Percentiles rank a stretch among this genome's conserved stretches.
phyloP scores from a whole-genome alignment of 306 rosid species.

The Clitoria ternatea region DNA sequence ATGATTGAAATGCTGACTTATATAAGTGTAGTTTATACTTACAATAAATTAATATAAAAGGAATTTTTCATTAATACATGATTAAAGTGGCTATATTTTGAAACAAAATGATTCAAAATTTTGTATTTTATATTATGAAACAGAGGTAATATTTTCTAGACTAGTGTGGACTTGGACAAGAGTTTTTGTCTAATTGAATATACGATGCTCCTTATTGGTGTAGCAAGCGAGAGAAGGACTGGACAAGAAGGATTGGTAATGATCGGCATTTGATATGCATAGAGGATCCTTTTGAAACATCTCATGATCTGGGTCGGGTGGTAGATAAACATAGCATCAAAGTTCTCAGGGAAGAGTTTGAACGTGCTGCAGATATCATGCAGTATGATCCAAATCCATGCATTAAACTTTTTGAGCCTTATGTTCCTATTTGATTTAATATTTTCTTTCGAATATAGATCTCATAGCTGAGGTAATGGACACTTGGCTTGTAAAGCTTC shows the following conservation, averaged over 20 bases:
- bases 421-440: constrained; percentile 36
- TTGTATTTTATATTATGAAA: too few species aligned
- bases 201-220: constrained; percentile 8
- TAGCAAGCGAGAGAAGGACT: constrained; percentile 85
- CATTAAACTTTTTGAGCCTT: constrained; percentile 79
- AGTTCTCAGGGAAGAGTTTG: constrained; percentile 92
- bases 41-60: too few species aligned
- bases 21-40: too few species aligned
- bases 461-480: constrained; percentile 32
- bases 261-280: constrained; percentile 96
- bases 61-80: too few species aligned
- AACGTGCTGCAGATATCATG: constrained; percentile 84
- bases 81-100: too few species aligned
- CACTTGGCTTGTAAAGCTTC: constrained; percentile 32
- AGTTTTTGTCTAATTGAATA: neutral
- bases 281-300: constrained; percentile 91
- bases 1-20: too few species aligned
- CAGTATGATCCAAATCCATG: constrained; percentile 80
- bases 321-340: constrained; percentile 88
- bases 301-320: constrained; percentile 95
- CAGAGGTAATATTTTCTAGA: neutral
- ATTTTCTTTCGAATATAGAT: constrained; percentile 23
- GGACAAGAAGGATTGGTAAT: constrained; percentile 94
- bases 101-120: too few species aligned
- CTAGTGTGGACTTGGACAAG: neutral